Evolutionary conservation across 495 filamentous ascomycete genomes (phyloP), one percentile per base, ranked within the genome.

Genomic region (Aspergillus panamensis): DNA sequence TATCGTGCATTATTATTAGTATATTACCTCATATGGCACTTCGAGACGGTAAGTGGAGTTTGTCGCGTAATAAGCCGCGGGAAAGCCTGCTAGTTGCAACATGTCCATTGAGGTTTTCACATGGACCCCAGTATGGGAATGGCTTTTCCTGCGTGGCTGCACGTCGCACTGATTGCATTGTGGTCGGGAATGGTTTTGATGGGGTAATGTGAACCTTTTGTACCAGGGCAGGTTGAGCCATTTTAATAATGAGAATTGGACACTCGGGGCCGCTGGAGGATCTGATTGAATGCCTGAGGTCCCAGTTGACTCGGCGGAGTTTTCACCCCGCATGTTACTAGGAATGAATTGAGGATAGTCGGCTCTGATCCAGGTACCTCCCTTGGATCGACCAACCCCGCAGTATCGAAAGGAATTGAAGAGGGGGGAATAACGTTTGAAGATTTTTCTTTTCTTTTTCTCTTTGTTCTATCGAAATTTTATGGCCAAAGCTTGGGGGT

Each of bases 381-480:
- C 20, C 8, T 60, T n/a, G 40, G 62, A 64, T 65, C 59, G 59
- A 49, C 60, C 58, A 52, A 49, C 62, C 62, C 62, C 62, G 62
- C 62, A 65, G 40, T 45, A 45, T 45, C 42, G 50, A 45, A 45
- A 10, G 25, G 5, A 25, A 25, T 25, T 5, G 25, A 45, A 45
- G 19, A 17, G 14, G 42, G n/a, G 9, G 42, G 16, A 10, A 17
- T 20, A 45, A 17, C 42, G 42, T 45, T 45, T 45, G 42, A 45
- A 45, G 42, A 20, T 45, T 52, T 53, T 42, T 25, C 40, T 42
- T 29, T 21, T 45, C 16, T 10, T 16, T 10, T 21, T 45, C 19
- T 17, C 8, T 21, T 16, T 45, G n/a, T 16, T 6, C 17, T 19
- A 39, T 39, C 35, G 35, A 39, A 39, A 39, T 20, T 21, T 45